Base-by-base conservation (phyloP, 345 rosid species). In the Aquilaria sinensis region DNA sequence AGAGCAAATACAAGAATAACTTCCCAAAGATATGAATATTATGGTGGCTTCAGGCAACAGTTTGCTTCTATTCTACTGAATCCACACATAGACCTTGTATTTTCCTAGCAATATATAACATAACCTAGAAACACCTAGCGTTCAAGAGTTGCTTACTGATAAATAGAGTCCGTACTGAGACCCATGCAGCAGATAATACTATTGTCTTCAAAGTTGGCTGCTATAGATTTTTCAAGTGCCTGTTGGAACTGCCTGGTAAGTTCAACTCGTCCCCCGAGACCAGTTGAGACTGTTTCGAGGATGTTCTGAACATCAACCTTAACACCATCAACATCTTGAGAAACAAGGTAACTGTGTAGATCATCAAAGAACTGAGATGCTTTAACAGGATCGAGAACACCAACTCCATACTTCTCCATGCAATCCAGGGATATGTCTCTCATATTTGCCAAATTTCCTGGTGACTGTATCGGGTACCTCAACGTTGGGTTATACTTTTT, bases 281-380 rank as follows among this genome's bases (percentile, higher is more conserved):
- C 81, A 48, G 67, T 34, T 0, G 79, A 70, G 37, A 84, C 58
- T 16, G 86, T 79, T 68, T 84, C 84, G 31, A 79, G 58, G 41
- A 79, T 75, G 70, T 79, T 84, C 72, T 75, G 84, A 64, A 77
- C 86, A 73, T 84, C 89, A 66, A 81, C 86, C 75, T 84, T 81
- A 32, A 81, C 84, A 32, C 84, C 89, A 61, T 79, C 86, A 47
- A 81, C 81, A 43, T 41, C 72, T 60, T 77, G 81, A 14, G 83
- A 75, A 63, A 62, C 81, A 70, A 84, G 81, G 57, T 77, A 84
- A 9, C 77, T 31, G 67, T 79, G 84, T 32, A 79, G 82, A 75
- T 81, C 81, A 63, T 81, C 63, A 65, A 73, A 84, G 69, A 81
- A 79, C 68, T 79, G 70, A 51, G 82, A 81, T 53, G 62, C 73